phyloP scores from a whole-genome alignment of 192 early-diverging fungal species.

The Backusella macrospora region DNA sequence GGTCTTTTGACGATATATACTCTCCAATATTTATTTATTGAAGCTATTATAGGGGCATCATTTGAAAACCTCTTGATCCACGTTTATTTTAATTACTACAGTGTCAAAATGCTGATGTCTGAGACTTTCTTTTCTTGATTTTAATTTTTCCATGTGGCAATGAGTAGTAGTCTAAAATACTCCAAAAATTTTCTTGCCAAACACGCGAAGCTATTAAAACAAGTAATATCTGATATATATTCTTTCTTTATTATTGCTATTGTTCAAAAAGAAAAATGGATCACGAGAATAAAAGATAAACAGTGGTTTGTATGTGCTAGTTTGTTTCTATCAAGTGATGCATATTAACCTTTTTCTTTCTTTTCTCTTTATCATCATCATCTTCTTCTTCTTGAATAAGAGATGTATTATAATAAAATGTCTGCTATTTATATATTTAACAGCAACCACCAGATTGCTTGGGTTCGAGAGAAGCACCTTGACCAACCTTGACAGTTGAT shows the following conservation, averaged over 20 bases:
- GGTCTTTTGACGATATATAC: too few relatives aligned
- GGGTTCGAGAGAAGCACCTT: conserved; percentile 5
- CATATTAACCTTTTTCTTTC: not conserved
- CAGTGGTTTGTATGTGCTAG: not conserved
- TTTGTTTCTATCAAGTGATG: not conserved
- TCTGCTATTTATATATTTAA: conserved; percentile 36
- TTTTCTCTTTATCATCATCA: not conserved
- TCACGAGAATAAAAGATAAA: not conserved
- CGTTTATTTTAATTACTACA: too few relatives aligned
- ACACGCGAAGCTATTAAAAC: too few relatives aligned
- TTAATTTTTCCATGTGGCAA: not conserved
- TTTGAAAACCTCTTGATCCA: too few relatives aligned
- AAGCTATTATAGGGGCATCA: too few relatives aligned
- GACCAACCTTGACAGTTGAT: conserved; percentile 21
- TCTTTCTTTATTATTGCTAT: not conserved
- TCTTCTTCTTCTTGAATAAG: not conserved
- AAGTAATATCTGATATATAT: not conserved
- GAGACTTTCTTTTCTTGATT: too few relatives aligned
- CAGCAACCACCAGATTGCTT: conserved; percentile 22
- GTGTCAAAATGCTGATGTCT: too few relatives aligned
- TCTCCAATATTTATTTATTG: too few relatives aligned
- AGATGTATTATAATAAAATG: not conserved
- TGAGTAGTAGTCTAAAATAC: too few relatives aligned
- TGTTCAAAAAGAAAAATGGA: not conserved
- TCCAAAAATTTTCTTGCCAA: too few relatives aligned